A percentile compares a stretch with the other conserved stretches of the same genome.
Evolutionary conservation across 306 rosid species (phyloP).

Genomic region (Fragaria iinumae): DNA sequence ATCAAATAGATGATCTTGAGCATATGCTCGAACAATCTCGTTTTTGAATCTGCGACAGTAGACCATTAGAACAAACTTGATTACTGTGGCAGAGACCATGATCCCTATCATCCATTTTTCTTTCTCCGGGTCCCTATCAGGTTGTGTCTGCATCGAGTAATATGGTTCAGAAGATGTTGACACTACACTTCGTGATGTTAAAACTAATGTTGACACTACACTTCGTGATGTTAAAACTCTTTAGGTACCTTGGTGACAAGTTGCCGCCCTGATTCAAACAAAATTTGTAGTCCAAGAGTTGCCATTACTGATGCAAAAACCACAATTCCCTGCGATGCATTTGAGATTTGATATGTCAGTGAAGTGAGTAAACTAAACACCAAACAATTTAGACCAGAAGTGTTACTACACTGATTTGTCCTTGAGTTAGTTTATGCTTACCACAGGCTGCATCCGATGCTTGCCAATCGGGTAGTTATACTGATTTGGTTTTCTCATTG

Average conservation of each 20-base stretch:
- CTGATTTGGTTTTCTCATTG: slow-evolving; percentile 83
- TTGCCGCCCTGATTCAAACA: slow-evolving; percentile 75
- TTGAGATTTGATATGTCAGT: background rate
- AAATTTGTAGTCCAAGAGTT: slow-evolving; percentile 84
- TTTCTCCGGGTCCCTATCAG: slow-evolving; percentile 58
- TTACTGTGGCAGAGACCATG: slow-evolving; percentile 64
- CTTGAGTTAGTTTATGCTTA: slow-evolving; percentile 7
- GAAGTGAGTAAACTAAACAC: background rate
- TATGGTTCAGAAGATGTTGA: background rate
- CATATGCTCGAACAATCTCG: slow-evolving; percentile 79
- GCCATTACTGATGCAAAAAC: slow-evolving; percentile 94
- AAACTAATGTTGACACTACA: background rate
- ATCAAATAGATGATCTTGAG: slow-evolving; percentile 91
- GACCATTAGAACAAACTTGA: slow-evolving; percentile 54
- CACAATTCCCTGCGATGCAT: slow-evolving; percentile 69
- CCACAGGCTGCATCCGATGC: slow-evolving; percentile 95
- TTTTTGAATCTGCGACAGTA: slow-evolving; percentile 81
- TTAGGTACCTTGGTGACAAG: slow-evolving; percentile 51
- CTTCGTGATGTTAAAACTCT: background rate
- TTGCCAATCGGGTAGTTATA: slow-evolving; percentile 79
- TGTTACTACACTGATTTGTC: background rate
- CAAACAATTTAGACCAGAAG: background rate
- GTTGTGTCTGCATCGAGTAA: slow-evolving; percentile 49
- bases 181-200: background rate
- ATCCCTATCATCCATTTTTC: slow-evolving; percentile 91